Evolutionary conservation across 495 filamentous ascomycete genomes (phyloP).

Genomic region (Thermothielavioides terrestris): DNA sequence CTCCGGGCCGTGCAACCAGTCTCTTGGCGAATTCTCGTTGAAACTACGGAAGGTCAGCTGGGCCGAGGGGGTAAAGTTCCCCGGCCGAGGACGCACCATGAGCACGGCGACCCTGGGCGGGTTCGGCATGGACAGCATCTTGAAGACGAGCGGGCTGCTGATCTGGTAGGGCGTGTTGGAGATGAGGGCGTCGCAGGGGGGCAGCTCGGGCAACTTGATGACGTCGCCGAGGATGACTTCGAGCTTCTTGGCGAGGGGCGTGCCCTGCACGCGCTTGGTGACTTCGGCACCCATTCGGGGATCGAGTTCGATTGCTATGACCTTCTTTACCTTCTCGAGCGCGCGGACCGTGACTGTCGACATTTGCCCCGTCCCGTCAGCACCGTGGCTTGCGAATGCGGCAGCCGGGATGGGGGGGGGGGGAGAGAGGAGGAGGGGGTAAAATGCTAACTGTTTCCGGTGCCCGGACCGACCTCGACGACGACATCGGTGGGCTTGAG

Average conservation of each 20-base stretch:
- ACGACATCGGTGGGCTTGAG: constrained; percentile 81
- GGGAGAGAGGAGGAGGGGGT: background rate
- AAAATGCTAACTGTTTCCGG: constrained; percentile 22
- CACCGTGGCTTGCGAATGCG: too few relatives aligned
- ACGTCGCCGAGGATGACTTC: constrained; percentile 88
- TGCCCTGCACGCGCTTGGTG: constrained; percentile 87
- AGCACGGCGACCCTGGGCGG: constrained; percentile 72
- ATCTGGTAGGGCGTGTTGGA: constrained; percentile 94
- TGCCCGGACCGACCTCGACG: constrained; percentile 34
- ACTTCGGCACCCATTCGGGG: constrained; percentile 95
- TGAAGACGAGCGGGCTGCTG: constrained; percentile 83
- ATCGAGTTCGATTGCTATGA: constrained; percentile 89
- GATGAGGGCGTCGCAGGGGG: constrained; percentile 85
- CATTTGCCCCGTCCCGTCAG: too few relatives aligned
- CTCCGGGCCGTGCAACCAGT: constrained; percentile 32
- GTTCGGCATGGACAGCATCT: constrained; percentile 65
- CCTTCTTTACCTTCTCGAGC: constrained; percentile 74
- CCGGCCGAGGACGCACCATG: constrained; percentile 59
- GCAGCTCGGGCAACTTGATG: constrained; percentile 72
- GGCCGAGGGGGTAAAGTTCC: background rate
- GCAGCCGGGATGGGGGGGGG: background rate
- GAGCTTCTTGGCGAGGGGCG: constrained; percentile 66
- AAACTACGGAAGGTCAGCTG: constrained; percentile 16
- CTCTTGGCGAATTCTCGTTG: constrained; percentile 30
- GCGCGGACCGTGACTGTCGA: constrained; percentile 74